Evolutionary conservation across 2,329 filamentous ascomycete genomes (phyloP).

Genomic region (Chrysoporthe cubensis): DNA sequence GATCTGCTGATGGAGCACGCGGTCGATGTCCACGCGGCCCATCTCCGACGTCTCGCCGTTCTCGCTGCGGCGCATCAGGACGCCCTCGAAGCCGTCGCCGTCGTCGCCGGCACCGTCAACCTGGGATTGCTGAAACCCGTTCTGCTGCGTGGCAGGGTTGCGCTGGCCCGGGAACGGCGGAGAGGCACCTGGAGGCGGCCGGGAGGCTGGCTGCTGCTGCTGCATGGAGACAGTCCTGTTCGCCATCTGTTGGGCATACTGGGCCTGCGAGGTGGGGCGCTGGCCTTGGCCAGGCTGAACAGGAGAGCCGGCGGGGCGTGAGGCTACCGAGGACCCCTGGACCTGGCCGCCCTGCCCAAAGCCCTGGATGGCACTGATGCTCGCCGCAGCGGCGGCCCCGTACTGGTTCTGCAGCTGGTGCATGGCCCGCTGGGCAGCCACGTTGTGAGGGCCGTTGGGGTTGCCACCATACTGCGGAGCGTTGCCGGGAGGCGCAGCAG

Average conservation of each 20-base stretch:
- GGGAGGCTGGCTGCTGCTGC: constrained; percentile 34
- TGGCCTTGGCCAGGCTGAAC: constrained; percentile 31
- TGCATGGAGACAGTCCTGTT: constrained; percentile 35
- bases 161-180: background rate
- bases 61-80: constrained; percentile 61
- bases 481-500: constrained; percentile 39
- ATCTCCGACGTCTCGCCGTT: constrained; percentile 59
- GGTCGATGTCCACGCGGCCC: constrained; percentile 68
- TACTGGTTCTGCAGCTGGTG: constrained; percentile 63
- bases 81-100: constrained; percentile 55
- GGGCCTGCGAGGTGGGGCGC: constrained; percentile 29
- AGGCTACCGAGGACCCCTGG: constrained; percentile 36
- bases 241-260: constrained; percentile 41
- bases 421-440: constrained; percentile 59
- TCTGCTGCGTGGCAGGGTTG: constrained; percentile 41
- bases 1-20: constrained; percentile 70
- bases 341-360: constrained; percentile 39
- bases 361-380: constrained; percentile 66
- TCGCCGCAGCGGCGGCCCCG: constrained; percentile 66
- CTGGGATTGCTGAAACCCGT: constrained; percentile 56
- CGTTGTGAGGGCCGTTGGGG: constrained; percentile 10
- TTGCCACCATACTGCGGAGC: constrained; percentile 28
- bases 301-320: constrained; percentile 30
- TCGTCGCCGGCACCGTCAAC: constrained; percentile 76
- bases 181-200: background rate